Conservation (phyloP, 768 basidiomycete species). For the Saitozyma podzolica region DNA sequence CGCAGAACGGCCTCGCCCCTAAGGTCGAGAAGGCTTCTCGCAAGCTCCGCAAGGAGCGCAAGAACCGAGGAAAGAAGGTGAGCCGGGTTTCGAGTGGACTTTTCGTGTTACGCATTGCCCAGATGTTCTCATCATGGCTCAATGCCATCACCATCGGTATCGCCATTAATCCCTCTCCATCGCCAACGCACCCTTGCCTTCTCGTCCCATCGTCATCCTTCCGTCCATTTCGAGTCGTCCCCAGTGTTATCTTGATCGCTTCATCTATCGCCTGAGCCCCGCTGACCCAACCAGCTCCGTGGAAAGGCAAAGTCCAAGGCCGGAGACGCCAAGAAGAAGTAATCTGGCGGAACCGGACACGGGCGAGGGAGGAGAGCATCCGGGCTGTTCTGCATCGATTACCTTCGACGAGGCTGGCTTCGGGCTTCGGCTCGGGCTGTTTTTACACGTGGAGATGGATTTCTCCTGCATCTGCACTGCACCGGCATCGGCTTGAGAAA, state of each 20-base stretch:
- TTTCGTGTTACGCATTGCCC: no score
- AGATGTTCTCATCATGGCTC: conserved; percentile 2
- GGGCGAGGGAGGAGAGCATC: no score
- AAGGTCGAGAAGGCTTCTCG: conserved; percentile 91
- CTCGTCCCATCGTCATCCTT: no score
- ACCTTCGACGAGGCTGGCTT: no score
- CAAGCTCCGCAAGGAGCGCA: conserved; percentile 98
- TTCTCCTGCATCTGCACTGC: no score
- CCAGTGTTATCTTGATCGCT: background rate
- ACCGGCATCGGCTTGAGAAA: no score
- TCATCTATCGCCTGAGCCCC: background rate
- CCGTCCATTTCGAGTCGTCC: no score
- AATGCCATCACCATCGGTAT: no score
- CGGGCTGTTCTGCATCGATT: no score
- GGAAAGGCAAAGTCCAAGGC: conserved; percentile 96
- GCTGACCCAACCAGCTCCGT: conserved; percentile 64
- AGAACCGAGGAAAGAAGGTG: conserved; percentile 99
- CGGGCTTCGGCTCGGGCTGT: no score
- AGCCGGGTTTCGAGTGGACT: conserved; percentile 19
- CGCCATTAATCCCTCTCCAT: no score
- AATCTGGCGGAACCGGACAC: conserved; percentile 16
- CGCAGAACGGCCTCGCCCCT: conserved; percentile 55
- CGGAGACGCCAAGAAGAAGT: conserved; percentile 54
- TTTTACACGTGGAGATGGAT: no score
- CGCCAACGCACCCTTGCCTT: background rate